A percentile compares a stretch with the other conserved stretches of the same genome.
phyloP scores from a whole-genome alignment of 2,329 filamentous ascomycete genomes.

The Alternaria gaisen region DNA sequence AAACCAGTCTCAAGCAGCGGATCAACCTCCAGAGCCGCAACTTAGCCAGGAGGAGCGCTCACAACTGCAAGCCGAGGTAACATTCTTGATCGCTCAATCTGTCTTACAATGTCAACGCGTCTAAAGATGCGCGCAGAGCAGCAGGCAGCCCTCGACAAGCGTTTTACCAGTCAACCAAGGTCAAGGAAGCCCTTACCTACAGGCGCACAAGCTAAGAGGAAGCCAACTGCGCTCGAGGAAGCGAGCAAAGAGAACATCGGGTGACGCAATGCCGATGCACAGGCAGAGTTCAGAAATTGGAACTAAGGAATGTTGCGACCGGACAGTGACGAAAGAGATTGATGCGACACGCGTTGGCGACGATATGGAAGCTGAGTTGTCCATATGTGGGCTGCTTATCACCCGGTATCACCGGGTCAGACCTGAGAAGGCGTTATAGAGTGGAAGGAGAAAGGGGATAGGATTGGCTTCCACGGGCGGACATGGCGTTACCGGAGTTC shows the following conservation, averaged over 20 bases:
- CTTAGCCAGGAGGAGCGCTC: slow-evolving; percentile 36
- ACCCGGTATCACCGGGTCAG: neutral
- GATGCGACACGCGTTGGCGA: neutral
- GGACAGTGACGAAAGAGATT: neutral
- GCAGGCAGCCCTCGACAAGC: slow-evolving; percentile 40
- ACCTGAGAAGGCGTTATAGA: neutral
- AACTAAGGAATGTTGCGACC: slow-evolving; percentile 24
- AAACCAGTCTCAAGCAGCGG: slow-evolving; percentile 28
- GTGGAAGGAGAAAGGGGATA: neutral
- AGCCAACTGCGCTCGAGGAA: slow-evolving; percentile 38
- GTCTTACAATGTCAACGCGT: slow-evolving; percentile 5
- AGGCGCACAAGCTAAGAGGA: slow-evolving; percentile 25
- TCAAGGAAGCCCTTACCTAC: slow-evolving; percentile 25
- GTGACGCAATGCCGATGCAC: slow-evolving; percentile 42
- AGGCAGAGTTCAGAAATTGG: slow-evolving; percentile 38
- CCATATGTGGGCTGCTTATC: neutral
- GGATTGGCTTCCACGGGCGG: neutral
- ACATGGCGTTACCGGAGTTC: neutral
- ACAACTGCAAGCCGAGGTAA: slow-evolving; percentile 36
- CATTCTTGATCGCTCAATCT: no score
- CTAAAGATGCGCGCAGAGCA: slow-evolving; percentile 44
- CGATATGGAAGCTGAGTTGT: neutral
- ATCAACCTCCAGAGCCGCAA: slow-evolving; percentile 31
- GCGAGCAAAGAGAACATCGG: slow-evolving; percentile 43
- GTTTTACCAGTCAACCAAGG: slow-evolving; percentile 24